A percentile compares a stretch with the other conserved stretches of the same genome.
These are phyloP conservation scores for Calvatia gigantea DNA, from an alignment of 768 basidiomycete genomes.

Conservation along the genomic window DNA sequence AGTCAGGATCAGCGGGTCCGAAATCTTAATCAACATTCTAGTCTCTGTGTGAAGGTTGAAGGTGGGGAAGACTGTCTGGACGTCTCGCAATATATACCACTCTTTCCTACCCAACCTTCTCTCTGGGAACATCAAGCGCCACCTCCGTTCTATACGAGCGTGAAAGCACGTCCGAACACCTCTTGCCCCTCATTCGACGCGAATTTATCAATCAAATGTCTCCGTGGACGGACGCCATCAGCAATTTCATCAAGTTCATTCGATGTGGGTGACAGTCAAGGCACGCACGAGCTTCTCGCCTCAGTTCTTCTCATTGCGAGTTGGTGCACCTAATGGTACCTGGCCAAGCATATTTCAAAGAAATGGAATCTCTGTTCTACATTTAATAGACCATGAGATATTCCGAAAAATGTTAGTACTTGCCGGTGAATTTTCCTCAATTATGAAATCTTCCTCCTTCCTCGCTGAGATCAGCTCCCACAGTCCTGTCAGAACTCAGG, in stretches of 20 bases:
- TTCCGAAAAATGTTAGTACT: neutral
- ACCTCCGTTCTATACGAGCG: neutral
- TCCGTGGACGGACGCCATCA: neutral
- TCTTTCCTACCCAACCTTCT: neutral
- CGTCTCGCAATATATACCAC: neutral
- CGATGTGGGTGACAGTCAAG: neutral
- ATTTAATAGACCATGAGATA: neutral
- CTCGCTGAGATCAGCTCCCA: neutral
- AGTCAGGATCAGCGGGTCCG: neutral
- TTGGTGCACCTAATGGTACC: neutral
- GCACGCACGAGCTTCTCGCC: neutral
- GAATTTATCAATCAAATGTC: constrained; percentile 3
- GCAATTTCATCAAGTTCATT: neutral
- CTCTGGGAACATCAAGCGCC: neutral
- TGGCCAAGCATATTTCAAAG: neutral
- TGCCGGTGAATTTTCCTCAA: neutral
- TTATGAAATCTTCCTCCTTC: neutral
- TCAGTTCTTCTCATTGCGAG: too few relatives aligned
- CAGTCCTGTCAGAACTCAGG: neutral
- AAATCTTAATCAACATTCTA: neutral
- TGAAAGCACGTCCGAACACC: neutral
- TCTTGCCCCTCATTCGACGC: neutral
- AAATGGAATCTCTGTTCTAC: neutral
- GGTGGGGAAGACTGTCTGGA: neutral
- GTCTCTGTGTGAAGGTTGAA: neutral